These are phyloP conservation scores for Fusarium tricinctum DNA, from an alignment of 2,329 filamentous ascomycete genomes.

Conservation along the genomic window DNA sequence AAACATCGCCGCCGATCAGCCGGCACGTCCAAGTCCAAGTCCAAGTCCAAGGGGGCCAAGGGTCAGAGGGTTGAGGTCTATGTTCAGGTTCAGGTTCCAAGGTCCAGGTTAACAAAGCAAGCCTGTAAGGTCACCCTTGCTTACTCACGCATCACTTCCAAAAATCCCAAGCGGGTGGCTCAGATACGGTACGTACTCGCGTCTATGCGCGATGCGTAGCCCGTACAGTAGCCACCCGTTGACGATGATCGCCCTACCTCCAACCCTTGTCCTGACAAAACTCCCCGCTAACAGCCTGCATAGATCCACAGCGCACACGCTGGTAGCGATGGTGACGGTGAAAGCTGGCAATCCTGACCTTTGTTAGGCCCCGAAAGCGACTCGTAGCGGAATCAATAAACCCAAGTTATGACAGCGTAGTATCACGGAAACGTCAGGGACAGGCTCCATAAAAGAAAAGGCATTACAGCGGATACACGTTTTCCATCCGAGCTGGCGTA, in stretches of 20 bases:
- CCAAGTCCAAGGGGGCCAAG: too few species aligned
- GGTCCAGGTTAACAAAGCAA: background rate
- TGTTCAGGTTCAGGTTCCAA: background rate
- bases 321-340: constrained; percentile 46
- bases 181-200: constrained; percentile 32
- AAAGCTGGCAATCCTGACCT: constrained; percentile 31
- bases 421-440: background rate
- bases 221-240: constrained; percentile 46
- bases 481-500: background rate
- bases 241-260: constrained; percentile 50
- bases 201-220: constrained; percentile 3
- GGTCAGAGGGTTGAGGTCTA: background rate
- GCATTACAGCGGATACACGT: background rate
- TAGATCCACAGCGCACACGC: constrained; percentile 34
- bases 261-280: constrained; percentile 39
- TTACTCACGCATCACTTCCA: constrained; percentile 16
- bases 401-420: constrained; percentile 5
- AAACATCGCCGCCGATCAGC: constrained; percentile 43
- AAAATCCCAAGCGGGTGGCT: constrained; percentile 49
- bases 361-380: constrained; percentile 15
- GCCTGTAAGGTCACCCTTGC: constrained; percentile 13
- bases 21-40: constrained; percentile 13
- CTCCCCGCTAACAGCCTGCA: constrained; percentile 26
- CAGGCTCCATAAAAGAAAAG: background rate
- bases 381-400: constrained; percentile 12